Evolutionary conservation across 495 filamentous ascomycete genomes (phyloP).

Genomic region (Annulohypoxylon moriforme): DNA sequence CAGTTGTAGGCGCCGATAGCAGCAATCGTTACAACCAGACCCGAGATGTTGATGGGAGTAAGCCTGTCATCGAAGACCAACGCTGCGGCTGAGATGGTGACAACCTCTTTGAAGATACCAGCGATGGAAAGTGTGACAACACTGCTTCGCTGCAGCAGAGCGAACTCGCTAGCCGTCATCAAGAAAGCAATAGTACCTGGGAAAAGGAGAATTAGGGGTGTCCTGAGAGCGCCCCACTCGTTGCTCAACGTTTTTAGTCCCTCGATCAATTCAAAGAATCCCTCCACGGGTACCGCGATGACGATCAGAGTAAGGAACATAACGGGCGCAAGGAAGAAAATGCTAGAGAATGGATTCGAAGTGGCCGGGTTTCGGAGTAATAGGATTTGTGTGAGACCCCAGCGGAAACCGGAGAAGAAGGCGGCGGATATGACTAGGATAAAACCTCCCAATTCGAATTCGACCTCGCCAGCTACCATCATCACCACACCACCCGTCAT

Average conservation of each 20-base stretch:
- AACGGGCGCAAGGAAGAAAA: constrained; percentile 95
- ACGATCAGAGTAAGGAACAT: constrained; percentile 89
- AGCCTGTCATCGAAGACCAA: constrained; percentile 90
- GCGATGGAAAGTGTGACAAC: constrained; percentile 97
- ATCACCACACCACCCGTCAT: constrained; percentile 97
- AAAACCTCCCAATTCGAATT: constrained; percentile 90
- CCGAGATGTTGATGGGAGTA: constrained; percentile 88
- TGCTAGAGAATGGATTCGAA: constrained; percentile 94
- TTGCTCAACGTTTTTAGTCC: constrained; percentile 71
- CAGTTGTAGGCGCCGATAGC: constrained; percentile 94
- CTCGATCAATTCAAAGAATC: constrained; percentile 70
- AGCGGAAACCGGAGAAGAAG: constrained; percentile 96
- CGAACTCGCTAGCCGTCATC: constrained; percentile 97
- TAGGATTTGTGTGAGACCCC: constrained; percentile 96
- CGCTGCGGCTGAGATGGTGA: constrained; percentile 92
- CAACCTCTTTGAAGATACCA: constrained; percentile 98
- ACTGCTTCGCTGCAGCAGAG: constrained; percentile 90
- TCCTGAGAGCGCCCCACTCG: constrained; percentile 69
- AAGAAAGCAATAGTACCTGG: constrained; percentile 92
- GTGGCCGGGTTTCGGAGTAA: constrained; percentile 95
- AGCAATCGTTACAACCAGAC: constrained; percentile 85
- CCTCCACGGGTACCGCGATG: constrained; percentile 89
- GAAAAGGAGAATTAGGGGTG: constrained; percentile 79
- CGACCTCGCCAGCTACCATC: constrained; percentile 98
- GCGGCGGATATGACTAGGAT: constrained; percentile 90